A percentile compares a stretch with the other conserved stretches of the same genome.
phyloP scores from a whole-genome alignment of 306 rosid genomes.

The Rosa lucieae region DNA sequence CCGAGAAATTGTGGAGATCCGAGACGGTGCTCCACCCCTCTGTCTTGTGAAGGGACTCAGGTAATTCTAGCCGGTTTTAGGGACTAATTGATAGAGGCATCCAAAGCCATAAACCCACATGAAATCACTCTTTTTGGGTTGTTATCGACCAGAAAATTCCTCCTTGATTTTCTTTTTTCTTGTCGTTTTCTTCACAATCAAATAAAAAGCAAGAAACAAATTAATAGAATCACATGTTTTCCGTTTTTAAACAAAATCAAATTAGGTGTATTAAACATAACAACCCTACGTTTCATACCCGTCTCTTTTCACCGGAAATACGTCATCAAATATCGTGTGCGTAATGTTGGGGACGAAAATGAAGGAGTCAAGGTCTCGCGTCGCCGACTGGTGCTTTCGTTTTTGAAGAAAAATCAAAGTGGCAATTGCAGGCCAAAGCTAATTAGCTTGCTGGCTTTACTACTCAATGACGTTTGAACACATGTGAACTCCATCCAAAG shows the following conservation, averaged over 20 bases:
- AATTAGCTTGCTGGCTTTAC: background rate
- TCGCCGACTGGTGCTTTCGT: background rate
- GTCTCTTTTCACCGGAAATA: background rate
- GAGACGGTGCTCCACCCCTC: no score
- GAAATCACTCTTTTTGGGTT: background rate
- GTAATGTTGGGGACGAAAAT: background rate
- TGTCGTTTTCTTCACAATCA: background rate
- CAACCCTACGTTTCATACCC: background rate
- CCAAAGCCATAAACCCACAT: background rate
- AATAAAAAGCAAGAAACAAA: background rate
- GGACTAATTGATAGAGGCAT: background rate
- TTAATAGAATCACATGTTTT: background rate
- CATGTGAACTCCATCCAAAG: background rate
- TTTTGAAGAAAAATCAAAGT: slow-evolving; percentile 1
- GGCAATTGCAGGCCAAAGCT: background rate
- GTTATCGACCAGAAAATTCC: background rate
- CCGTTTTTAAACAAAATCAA: background rate
- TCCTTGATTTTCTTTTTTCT: background rate
- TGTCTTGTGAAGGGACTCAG: background rate
- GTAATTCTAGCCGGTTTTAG: background rate
- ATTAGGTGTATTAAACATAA: background rate
- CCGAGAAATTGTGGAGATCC: no score
- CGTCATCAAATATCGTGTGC: background rate
- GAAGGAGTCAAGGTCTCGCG: background rate
- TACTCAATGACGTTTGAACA: slow-evolving; percentile 7